These are phyloP conservation scores for Amphichorda felina DNA, from an alignment of 2,329 filamentous ascomycete genomes.

Conservation along the genomic window DNA sequence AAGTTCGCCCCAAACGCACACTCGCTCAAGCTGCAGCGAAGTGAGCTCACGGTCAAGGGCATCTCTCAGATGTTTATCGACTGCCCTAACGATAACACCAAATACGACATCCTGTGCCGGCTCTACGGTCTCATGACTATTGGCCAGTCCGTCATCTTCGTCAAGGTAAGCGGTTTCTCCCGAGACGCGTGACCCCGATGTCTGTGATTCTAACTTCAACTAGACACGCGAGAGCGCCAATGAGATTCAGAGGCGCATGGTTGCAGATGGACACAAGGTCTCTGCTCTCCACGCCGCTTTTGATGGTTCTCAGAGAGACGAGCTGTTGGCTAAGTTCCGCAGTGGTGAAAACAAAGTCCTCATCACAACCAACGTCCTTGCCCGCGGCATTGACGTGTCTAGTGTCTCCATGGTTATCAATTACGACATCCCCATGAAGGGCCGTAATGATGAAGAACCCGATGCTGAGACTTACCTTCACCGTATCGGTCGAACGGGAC, in stretches of 20 bases:
- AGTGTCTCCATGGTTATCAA: conserved; percentile 97
- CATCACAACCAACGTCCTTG: conserved; percentile 93
- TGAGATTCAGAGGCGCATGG: conserved; percentile 79
- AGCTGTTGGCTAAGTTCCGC: conserved; percentile 77
- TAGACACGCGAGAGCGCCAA: conserved; percentile 77
- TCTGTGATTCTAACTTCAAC: not conserved
- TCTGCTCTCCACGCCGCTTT: conserved; percentile 81
- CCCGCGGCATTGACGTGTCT: conserved; percentile 86
- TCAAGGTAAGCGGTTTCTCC: conserved; percentile 49
- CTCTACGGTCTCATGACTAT: conserved; percentile 96
- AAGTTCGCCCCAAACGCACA: conserved; percentile 81
- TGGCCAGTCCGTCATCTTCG: conserved; percentile 95
- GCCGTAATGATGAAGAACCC: conserved; percentile 65
- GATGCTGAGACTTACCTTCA: conserved; percentile 96
- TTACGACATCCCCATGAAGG: conserved; percentile 76
- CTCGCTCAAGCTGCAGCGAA: conserved; percentile 74
- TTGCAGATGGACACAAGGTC: conserved; percentile 80
- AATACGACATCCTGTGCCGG: conserved; percentile 80
- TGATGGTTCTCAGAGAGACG: conserved; percentile 73
- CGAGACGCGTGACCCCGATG: not conserved
- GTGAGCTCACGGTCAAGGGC: conserved; percentile 89
- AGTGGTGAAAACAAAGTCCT: conserved; percentile 83
- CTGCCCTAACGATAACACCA: conserved; percentile 68
- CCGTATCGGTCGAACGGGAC: conserved; percentile 91
- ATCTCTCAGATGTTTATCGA: conserved; percentile 98